Evolutionary conservation across 805 yeast genomes (phyloP), one percentile per base, ranked within the genome.

Genomic region (Spathaspora girioi): DNA sequence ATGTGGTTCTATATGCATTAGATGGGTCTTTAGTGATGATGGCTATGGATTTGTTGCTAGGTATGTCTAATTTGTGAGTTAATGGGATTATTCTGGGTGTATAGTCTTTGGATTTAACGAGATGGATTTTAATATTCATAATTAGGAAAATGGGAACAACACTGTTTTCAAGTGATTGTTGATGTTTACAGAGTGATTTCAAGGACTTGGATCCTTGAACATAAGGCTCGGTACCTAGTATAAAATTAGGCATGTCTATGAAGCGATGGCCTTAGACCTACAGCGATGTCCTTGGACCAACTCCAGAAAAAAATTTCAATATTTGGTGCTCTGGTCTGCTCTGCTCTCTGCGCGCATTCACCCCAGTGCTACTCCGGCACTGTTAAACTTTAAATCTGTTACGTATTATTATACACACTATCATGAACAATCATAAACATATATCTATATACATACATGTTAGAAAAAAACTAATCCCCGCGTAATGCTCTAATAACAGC

Each of bases 401-500:
- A 8, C 12, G 38, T 32, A 32, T 35, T 35, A 31, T 11, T 31
- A 11, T 31, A 31, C 35, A 35, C 40, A 35, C 40, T 35, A 35
- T 35, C 40, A 35, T 35, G 40, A 35, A 35, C 40, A 35, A 35
- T 35, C 40, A 35, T 35, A 35, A 35, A 35, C 40, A 35, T 32
- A 32, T 32, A 32, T 35, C 40, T 35, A 35, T 14, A n/a, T 15
- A 32, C 15, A 41, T 11, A 41, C 43, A 18, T 23, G 17, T 18
- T 18, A 14, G 3, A 19, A 4, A 42, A 23, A 14, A 19, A 42
- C 52, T 58, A 74, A 52, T 84, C 89, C 2, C 91, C 94, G 54
- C 91, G 81, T 53, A 92, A 75, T 1, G 97, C 97, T 56, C 93
- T 80, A 26, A 87, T 77, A 29, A 92, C 97, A 1, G 94, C 92